phyloP scores from a whole-genome alignment of 805 yeast species.

The Teunomyces cretensis region DNA sequence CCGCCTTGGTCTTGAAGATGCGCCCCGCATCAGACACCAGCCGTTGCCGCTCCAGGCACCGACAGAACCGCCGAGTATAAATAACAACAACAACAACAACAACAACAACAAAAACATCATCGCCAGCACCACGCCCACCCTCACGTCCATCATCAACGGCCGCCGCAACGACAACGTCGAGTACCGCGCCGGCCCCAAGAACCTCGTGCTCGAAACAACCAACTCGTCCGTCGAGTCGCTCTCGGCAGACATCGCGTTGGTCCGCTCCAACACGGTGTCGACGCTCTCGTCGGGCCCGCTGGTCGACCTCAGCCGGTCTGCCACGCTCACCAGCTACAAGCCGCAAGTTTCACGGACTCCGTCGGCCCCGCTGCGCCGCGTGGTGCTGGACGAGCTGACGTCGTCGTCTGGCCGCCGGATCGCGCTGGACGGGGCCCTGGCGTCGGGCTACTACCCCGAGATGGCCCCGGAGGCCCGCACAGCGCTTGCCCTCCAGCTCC shows the following conservation, averaged over 20 bases:
- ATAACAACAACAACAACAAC: too few relatives aligned
- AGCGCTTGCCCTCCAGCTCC: slow-evolving; percentile 46
- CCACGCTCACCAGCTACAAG: background rate
- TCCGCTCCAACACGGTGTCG: slow-evolving; percentile 3
- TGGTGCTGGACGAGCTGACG: too few relatives aligned
- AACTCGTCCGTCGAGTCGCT: slow-evolving; percentile 26
- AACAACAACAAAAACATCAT: background rate
- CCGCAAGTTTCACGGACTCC: background rate
- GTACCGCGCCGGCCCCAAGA: slow-evolving; percentile 1
- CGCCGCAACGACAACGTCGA: background rate
- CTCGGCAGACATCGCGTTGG: slow-evolving; percentile 20
- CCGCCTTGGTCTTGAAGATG: slow-evolving; percentile 25
- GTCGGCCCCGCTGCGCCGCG: background rate
- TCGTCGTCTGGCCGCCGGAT: too few relatives aligned
- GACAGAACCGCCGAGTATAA: too few relatives aligned
- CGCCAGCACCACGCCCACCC: background rate
- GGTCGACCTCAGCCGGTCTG: too few relatives aligned
- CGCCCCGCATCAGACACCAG: background rate
- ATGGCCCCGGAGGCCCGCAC: slow-evolving; percentile 35
- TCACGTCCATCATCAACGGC: background rate
- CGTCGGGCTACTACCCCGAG: slow-evolving; percentile 11
- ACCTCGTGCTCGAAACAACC: slow-evolving; percentile 17
- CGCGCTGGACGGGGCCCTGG: background rate
- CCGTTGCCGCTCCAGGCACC: background rate
- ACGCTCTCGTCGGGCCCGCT: too few relatives aligned